phyloP scores from a whole-genome alignment of 306 rosid species.

The Vicia villosa region DNA sequence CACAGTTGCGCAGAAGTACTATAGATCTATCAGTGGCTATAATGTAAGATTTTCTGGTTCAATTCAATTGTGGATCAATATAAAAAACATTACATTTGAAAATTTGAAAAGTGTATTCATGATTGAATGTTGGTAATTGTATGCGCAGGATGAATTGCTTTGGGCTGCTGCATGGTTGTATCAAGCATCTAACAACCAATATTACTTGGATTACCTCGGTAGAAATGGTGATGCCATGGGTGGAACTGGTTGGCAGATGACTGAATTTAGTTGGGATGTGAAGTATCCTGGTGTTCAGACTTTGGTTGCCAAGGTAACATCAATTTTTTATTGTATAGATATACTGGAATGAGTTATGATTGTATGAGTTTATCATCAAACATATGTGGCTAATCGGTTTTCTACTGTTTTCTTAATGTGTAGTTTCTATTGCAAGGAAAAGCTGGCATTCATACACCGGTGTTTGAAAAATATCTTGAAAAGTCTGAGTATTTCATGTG shows the following conservation, averaged over 20 bases:
- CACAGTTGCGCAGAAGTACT: constrained; percentile 78
- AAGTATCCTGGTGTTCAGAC: constrained; percentile 92
- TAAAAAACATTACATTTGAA: neutral
- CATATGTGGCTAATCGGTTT: neutral
- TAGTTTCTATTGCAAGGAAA: constrained; percentile 91
- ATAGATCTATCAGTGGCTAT: constrained; percentile 89
- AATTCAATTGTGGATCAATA: neutral
- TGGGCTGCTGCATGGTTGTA: constrained; percentile 99
- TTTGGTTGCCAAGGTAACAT: constrained; percentile 76
- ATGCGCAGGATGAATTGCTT: constrained; percentile 75
- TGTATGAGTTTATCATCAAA: neutral
- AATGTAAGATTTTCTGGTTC: constrained; percentile 50
- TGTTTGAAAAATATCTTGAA: constrained; percentile 62
- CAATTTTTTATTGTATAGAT: neutral
- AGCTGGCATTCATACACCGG: constrained; percentile 66
- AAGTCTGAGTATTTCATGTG: constrained; percentile 90
- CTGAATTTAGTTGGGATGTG: constrained; percentile 92
- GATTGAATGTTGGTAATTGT: constrained; percentile 30
- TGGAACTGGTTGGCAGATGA: constrained; percentile 94
- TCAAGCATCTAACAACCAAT: constrained; percentile 77
- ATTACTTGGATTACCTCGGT: constrained; percentile 81
- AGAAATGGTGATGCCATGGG: constrained; percentile 84
- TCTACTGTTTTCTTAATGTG: constrained; percentile 10
- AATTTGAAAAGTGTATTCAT: neutral
- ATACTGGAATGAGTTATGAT: too few species aligned